Percentiles rank a stretch among this genome's conserved stretches.
These are phyloP conservation scores for Pseudocercospora pini-densiflorae DNA, from an alignment of 2,329 filamentous ascomycete species.

Conservation along the genomic window DNA sequence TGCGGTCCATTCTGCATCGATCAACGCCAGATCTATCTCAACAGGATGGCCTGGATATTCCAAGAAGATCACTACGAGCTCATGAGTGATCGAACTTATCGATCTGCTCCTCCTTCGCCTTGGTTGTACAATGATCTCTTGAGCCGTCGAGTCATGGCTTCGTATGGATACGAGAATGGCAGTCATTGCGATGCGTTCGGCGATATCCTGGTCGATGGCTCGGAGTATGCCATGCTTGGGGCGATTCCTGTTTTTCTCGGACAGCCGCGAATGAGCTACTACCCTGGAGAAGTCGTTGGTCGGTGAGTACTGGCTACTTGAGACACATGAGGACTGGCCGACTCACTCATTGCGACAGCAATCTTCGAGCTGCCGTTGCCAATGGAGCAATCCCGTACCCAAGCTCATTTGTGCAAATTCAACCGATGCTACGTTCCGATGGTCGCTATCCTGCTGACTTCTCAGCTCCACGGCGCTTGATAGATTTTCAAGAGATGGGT, in stretches of 20 bases:
- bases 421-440: constrained; percentile 39
- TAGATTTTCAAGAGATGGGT: constrained; percentile 34
- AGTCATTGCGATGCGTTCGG: not conserved
- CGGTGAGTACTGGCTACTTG: not conserved
- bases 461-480: constrained; percentile 30
- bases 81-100: constrained; percentile 8
- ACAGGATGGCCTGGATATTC: constrained; percentile 3
- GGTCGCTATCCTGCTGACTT: constrained; percentile 41
- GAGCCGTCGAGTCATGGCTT: constrained; percentile 2
- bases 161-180: constrained; percentile 12
- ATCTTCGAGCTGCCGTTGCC: constrained; percentile 32
- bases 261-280: not conserved
- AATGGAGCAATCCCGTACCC: constrained; percentile 36
- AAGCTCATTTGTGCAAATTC: constrained; percentile 34
- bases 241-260: not conserved
- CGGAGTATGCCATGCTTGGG: not conserved
- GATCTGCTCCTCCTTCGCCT: constrained; percentile 3
- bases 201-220: not conserved
- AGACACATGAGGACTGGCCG: not conserved
- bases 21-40: not conserved
- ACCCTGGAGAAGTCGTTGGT: not conserved
- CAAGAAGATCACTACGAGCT: constrained; percentile 8
- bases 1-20: not conserved
- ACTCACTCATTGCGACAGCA: constrained; percentile 9
- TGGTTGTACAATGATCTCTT: constrained; percentile 1